Percentiles rank a stretch among this genome's conserved stretches.
Conservation (phyloP, 495 filamentous ascomycete genomes). For the Penicillium canescens region DNA sequence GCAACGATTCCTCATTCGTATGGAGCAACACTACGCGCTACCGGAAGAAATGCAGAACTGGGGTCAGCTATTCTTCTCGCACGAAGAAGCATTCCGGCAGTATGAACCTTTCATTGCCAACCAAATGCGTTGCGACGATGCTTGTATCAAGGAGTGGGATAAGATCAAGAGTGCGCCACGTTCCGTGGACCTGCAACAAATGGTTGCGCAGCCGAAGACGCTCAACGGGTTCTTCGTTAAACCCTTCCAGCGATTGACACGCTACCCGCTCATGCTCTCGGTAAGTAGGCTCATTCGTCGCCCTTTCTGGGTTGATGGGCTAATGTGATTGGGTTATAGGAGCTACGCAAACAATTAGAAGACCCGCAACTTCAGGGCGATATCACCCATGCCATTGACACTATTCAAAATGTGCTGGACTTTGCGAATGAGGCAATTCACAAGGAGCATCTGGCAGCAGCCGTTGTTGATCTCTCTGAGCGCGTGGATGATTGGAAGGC, state of each 20-base stretch:
- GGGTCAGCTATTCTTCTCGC: conserved; percentile 79
- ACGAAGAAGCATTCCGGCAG: conserved; percentile 79
- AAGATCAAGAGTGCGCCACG: conserved; percentile 57
- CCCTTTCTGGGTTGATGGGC: neutral
- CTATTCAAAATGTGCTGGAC: conserved; percentile 73
- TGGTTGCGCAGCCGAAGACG: conserved; percentile 58
- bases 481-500: conserved; percentile 99
- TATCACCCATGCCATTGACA: conserved; percentile 68
- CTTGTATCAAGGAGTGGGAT: conserved; percentile 52
- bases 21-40: conserved; percentile 90
- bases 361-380: conserved; percentile 68
- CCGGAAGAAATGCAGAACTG: conserved; percentile 80
- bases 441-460: conserved; percentile 76
- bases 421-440: conserved; percentile 88
- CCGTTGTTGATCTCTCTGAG: conserved; percentile 73
- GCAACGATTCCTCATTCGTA: conserved; percentile 87
- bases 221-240: conserved; percentile 92
- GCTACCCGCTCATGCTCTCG: conserved; percentile 88
- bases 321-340: conserved; percentile 48
- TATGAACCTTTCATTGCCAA: conserved; percentile 98
- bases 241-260: conserved; percentile 91
- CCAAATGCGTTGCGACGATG: conserved; percentile 59
- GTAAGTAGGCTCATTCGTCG: conserved; percentile 47
- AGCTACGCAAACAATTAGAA: conserved; percentile 79
- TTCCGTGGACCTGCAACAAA: conserved; percentile 56